Conservation (phyloP, 768 basidiomycete genomes). For the Psilocybe tampanensis region DNA sequence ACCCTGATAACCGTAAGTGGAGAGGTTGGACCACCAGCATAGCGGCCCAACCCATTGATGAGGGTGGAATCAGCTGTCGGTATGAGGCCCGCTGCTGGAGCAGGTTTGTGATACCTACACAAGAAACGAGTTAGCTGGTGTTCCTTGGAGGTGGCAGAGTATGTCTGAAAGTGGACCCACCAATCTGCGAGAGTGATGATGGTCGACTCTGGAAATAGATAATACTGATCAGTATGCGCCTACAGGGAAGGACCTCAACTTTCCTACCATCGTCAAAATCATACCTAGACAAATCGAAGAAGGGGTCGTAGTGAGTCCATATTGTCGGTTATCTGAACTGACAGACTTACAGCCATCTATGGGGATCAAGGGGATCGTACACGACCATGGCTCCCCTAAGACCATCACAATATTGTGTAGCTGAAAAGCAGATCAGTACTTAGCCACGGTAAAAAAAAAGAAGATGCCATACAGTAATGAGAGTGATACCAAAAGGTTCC, state of each 20-base stretch:
- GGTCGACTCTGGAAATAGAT: neutral
- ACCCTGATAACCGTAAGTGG: slow-evolving; percentile 43
- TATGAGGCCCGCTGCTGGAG: neutral
- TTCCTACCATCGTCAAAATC: neutral
- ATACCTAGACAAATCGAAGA: neutral
- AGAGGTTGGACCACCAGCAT: slow-evolving; percentile 32
- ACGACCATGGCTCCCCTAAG: slow-evolving; percentile 13
- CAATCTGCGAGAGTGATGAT: slow-evolving; percentile 1
- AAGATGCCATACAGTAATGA: slow-evolving; percentile 28
- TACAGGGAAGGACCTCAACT: too few species aligned
- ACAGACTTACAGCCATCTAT: neutral
- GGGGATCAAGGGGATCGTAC: slow-evolving; percentile 11
- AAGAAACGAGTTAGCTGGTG: neutral
- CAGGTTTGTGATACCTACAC: neutral
- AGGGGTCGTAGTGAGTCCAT: neutral
- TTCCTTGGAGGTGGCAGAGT: neutral
- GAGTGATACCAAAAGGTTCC: slow-evolving; percentile 46
- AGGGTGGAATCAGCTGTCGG: slow-evolving; percentile 24
- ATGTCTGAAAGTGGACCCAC: neutral
- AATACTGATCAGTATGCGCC: neutral
- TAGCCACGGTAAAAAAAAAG: slow-evolving; percentile 17
- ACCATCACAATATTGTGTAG: slow-evolving; percentile 30
- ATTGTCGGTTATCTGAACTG: neutral
- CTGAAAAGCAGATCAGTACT: slow-evolving; percentile 20
- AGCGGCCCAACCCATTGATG: slow-evolving; percentile 55